Percentiles rank a stretch among this genome's conserved stretches.
Evolutionary conservation across 495 filamentous ascomycete species (phyloP).

Genomic region (Penicillium pulvis): DNA sequence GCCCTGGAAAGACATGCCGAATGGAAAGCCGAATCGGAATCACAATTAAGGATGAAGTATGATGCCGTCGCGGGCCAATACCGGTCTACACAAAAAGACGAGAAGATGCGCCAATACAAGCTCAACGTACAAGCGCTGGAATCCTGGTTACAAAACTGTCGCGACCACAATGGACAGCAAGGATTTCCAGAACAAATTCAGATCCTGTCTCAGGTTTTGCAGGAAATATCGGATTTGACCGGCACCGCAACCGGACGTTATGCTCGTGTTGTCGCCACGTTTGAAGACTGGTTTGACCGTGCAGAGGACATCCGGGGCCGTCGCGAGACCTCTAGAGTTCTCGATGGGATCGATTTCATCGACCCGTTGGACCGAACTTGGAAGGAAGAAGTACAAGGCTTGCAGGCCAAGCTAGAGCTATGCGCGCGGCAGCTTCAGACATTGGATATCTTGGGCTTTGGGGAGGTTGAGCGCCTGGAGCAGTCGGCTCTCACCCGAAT

Average conservation of each 20-base stretch:
- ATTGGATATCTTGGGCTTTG: slow-evolving; percentile 40
- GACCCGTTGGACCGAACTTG: slow-evolving; percentile 46
- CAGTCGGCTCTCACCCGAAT: slow-evolving; percentile 40
- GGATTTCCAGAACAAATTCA: slow-evolving; percentile 46
- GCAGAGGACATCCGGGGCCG: slow-evolving; percentile 34
- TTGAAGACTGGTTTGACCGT: slow-evolving; percentile 49
- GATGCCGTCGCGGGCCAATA: slow-evolving; percentile 40
- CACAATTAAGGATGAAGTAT: slow-evolving; percentile 41
- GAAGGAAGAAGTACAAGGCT: slow-evolving; percentile 41
- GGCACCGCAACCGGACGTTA: slow-evolving; percentile 36
- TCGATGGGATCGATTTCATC: slow-evolving; percentile 34
- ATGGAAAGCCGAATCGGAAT: slow-evolving; percentile 41
- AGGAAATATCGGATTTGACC: slow-evolving; percentile 43
- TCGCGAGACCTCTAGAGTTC: slow-evolving; percentile 18
- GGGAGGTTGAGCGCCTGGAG: slow-evolving; percentile 31
- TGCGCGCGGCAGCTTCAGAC: slow-evolving; percentile 41
- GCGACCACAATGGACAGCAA: slow-evolving; percentile 29
- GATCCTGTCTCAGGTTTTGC: slow-evolving; percentile 42
- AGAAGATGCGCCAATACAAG: slow-evolving; percentile 40
- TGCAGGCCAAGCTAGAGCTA: slow-evolving; percentile 43
- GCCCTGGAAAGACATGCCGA: slow-evolving; percentile 33
- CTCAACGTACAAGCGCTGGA: slow-evolving; percentile 44
- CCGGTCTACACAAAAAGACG: slow-evolving; percentile 33
- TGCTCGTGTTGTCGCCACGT: slow-evolving; percentile 32
- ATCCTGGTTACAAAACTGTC: slow-evolving; percentile 41